A percentile compares a stretch with the other conserved stretches of the same genome.
phyloP scores from a whole-genome alignment of 495 filamentous ascomycete genomes.

The Ascobolus immersus region DNA sequence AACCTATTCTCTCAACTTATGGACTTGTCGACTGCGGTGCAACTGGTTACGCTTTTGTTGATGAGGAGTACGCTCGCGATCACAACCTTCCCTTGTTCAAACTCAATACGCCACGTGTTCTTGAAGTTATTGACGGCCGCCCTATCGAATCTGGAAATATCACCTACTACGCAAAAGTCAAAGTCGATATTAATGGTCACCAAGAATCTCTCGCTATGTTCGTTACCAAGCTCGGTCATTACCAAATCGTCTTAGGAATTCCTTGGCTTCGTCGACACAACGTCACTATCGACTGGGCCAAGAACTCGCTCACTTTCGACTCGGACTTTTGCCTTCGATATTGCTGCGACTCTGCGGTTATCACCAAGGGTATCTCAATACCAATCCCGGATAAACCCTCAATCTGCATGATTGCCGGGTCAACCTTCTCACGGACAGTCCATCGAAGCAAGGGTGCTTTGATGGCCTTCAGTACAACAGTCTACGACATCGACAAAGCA shows the following conservation, averaged over 20 bases:
- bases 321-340: too few species aligned
- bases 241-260: background rate
- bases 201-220: constrained; percentile 6
- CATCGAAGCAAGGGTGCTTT: background rate
- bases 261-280: too few species aligned
- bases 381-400: too few species aligned
- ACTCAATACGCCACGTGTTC: constrained; percentile 11
- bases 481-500: constrained; percentile 1
- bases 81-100: background rate
- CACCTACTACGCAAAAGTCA: background rate
- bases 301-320: background rate
- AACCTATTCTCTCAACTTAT: too few species aligned
- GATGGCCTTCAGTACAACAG: background rate
- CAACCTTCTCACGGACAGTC: too few species aligned
- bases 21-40: constrained; percentile 1
- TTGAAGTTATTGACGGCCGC: constrained; percentile 3
- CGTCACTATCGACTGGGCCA: background rate
- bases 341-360: too few species aligned
- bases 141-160: background rate
- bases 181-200: background rate
- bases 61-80: background rate
- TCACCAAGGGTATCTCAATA: too few species aligned
- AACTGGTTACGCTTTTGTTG: constrained; percentile 1
- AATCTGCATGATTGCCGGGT: too few species aligned
- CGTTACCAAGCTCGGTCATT: background rate